A percentile compares a stretch with the other conserved stretches of the same genome.
Conservation (phyloP, 352 stramenopile genomes). For the Globisporangium apiculatum region DNA sequence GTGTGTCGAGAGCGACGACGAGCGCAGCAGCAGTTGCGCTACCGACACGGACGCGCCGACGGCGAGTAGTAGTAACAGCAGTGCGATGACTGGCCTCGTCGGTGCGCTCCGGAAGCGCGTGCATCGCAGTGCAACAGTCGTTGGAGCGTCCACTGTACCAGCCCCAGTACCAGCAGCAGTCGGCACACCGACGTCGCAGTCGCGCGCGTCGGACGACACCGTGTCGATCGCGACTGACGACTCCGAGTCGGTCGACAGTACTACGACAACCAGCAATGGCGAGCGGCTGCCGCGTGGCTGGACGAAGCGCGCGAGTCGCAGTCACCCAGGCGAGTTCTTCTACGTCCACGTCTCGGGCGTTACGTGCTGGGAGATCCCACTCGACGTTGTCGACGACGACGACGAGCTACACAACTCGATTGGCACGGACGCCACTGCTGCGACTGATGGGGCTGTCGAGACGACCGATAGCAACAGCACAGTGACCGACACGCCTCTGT, state of each 20-base stretch:
- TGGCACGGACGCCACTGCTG: slow-evolving; percentile 4
- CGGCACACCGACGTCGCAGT: slow-evolving; percentile 7
- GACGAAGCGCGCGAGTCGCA: slow-evolving; percentile 61
- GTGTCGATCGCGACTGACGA: slow-evolving; percentile 33
- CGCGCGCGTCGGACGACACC: slow-evolving; percentile 40
- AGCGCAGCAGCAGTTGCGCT: neutral
- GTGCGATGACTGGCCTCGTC: slow-evolving; percentile 11
- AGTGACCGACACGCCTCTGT: neutral
- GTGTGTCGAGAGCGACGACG: slow-evolving; percentile 3
- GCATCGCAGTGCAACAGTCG: slow-evolving; percentile 4
- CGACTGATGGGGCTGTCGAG: slow-evolving; percentile 3
- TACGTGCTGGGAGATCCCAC: slow-evolving; percentile 64
- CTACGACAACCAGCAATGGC: neutral
- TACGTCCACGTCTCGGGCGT: slow-evolving; percentile 54
- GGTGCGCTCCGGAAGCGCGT: slow-evolving; percentile 29
- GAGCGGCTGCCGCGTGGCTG: slow-evolving; percentile 36
- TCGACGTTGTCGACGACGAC: slow-evolving; percentile 10
- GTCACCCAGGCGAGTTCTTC: slow-evolving; percentile 55
- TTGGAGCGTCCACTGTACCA: slow-evolving; percentile 3
- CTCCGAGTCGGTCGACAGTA: slow-evolving; percentile 19
- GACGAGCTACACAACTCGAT: slow-evolving; percentile 4
- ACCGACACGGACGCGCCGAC: neutral
- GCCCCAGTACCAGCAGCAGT: neutral
- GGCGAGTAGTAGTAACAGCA: slow-evolving; percentile 1
- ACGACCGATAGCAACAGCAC: neutral